A percentile compares a stretch with the other conserved stretches of the same genome.
Conservation (phyloP, 257 asterid genomes). For the Solanum bulbocastanum region DNA sequence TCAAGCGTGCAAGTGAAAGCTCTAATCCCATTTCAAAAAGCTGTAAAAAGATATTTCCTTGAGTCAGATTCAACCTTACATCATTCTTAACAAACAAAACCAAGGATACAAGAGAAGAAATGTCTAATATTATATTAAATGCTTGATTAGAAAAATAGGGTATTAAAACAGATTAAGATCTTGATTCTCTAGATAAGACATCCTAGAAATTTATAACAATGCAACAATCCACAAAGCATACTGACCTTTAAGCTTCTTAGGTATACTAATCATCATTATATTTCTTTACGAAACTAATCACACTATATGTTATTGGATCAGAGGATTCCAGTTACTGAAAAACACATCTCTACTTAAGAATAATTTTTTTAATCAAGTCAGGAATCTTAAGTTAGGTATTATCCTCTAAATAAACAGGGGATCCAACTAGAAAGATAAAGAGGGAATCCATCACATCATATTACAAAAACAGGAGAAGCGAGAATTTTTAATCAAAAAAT, state of each 20-base stretch:
- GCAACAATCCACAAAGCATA: neutral
- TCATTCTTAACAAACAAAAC: neutral
- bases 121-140: neutral
- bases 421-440: neutral
- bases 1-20: constrained; percentile 92
- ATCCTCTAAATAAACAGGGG: neutral
- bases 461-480: neutral
- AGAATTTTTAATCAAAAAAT: neutral
- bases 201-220: neutral
- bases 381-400: neutral
- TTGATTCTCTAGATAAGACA: neutral
- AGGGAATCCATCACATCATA: neutral
- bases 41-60: constrained; percentile 42
- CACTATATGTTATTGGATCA: neutral
- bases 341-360: neutral
- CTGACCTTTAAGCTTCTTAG: neutral
- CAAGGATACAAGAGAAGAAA: neutral
- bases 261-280: neutral
- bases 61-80: constrained; percentile 11
- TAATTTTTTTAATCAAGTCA: neutral
- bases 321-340: neutral
- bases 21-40: constrained; percentile 99
- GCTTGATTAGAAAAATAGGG: neutral
- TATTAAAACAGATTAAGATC: neutral
- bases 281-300: neutral